A percentile compares a stretch with the other conserved stretches of the same genome.
Evolutionary conservation across 352 stramenopile species (phyloP).

Genomic region (Globisporangium perplexum): DNA sequence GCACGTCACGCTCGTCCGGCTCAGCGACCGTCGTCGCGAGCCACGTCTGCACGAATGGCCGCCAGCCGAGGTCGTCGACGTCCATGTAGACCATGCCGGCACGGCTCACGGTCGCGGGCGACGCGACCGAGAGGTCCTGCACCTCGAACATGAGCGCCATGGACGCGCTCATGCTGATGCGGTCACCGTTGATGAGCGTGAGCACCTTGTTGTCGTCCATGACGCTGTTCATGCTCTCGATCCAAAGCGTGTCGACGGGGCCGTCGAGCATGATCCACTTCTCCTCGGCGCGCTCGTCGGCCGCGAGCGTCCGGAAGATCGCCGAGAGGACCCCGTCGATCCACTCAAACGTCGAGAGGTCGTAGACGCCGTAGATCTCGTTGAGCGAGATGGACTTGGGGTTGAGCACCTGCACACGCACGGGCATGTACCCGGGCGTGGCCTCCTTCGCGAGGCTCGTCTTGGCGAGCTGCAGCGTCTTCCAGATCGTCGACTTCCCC

Average conservation of each 20-base stretch:
- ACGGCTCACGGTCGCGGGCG: conserved; percentile 90
- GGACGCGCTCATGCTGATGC: conserved; percentile 78
- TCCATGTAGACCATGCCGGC: conserved; percentile 95
- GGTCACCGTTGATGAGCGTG: conserved; percentile 89
- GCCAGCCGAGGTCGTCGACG: conserved; percentile 76
- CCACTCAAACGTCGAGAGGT: conserved; percentile 85
- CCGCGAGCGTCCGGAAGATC: conserved; percentile 74
- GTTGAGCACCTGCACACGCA: conserved; percentile 84
- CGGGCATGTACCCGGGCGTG: conserved; percentile 71
- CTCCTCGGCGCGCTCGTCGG: conserved; percentile 71
- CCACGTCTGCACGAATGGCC: conserved; percentile 75
- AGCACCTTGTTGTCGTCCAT: conserved; percentile 94
- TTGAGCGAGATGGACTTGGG: conserved; percentile 88
- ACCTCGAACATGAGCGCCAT: conserved; percentile 94
- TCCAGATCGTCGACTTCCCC: conserved; percentile 88
- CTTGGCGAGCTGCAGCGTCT: conserved; percentile 67
- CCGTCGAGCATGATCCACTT: conserved; percentile 89
- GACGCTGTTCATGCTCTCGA: conserved; percentile 92
- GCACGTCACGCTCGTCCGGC: conserved; percentile 60
- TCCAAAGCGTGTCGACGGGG: conserved; percentile 88
- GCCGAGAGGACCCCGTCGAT: conserved; percentile 81
- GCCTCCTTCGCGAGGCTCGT: conserved; percentile 71
- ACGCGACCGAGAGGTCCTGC: conserved; percentile 92
- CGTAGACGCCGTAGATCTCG: conserved; percentile 90
- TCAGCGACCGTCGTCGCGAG: conserved; percentile 52